phyloP scores from a whole-genome alignment of 2,329 filamentous ascomycete species.

The Cytospora chrysosperma region DNA sequence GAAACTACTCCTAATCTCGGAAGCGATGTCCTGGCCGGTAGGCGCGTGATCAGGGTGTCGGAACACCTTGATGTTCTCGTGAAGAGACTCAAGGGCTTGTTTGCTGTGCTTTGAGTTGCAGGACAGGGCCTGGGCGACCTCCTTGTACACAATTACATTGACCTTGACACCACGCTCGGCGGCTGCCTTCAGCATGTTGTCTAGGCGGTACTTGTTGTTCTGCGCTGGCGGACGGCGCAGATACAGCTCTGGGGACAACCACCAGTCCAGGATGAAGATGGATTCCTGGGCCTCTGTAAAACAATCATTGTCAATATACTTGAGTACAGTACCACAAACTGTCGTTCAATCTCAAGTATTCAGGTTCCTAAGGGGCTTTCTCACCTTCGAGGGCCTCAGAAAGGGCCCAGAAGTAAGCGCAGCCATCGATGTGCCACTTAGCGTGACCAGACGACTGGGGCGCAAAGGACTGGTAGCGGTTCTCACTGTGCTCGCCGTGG shows the following conservation, averaged over 20 bases:
- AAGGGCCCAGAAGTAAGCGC: conserved; percentile 83
- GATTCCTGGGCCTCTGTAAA: conserved; percentile 64
- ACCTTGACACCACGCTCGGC: conserved; percentile 82
- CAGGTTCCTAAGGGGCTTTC: conserved; percentile 9
- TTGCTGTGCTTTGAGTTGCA: conserved; percentile 65
- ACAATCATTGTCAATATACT: background rate
- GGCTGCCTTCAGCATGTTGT: conserved; percentile 77
- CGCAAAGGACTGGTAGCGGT: conserved; percentile 69
- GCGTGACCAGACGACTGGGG: conserved; percentile 69
- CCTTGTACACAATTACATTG: conserved; percentile 89
- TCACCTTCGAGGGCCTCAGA: conserved; percentile 70
- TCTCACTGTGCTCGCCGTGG: conserved; percentile 43
- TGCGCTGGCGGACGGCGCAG: conserved; percentile 76
- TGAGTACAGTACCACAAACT: background rate
- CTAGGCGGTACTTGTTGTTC: conserved; percentile 81
- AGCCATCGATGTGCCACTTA: conserved; percentile 88
- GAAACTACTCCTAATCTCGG: conserved; percentile 25
- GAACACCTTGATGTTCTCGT: conserved; percentile 85
- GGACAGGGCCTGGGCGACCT: conserved; percentile 78
- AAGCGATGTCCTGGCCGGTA: conserved; percentile 48
- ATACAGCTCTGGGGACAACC: conserved; percentile 86
- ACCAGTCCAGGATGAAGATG: conserved; percentile 88
- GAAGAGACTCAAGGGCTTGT: conserved; percentile 70
- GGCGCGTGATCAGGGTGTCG: conserved; percentile 86
- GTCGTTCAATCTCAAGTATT: background rate